These are phyloP conservation scores for Tetracladium marchalianum DNA, from an alignment of 495 filamentous ascomycete species.

Conservation along the genomic window DNA sequence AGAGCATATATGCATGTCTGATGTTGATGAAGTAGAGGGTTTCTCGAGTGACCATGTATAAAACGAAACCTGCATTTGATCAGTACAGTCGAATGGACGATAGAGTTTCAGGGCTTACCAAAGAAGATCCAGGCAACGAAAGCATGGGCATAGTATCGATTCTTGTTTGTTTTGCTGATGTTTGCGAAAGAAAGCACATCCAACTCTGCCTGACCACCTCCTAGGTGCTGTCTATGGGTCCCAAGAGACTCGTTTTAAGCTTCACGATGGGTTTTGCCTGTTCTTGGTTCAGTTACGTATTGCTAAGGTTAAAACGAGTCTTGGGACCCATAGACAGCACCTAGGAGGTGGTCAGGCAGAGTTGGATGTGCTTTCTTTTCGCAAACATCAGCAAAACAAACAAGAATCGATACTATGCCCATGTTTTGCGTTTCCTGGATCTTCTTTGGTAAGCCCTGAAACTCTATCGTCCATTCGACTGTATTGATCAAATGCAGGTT, in stretches of 20 bases:
- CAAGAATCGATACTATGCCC: conserved; percentile 66
- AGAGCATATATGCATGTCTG: conserved; percentile 85
- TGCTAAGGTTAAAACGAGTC: no score
- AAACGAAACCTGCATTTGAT: conserved; percentile 52
- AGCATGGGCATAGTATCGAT: conserved; percentile 70
- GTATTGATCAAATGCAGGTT: conserved; percentile 31
- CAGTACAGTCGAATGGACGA: not conserved
- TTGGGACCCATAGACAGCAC: no score
- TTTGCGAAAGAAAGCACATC: conserved; percentile 75
- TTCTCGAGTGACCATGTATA: conserved; percentile 86
- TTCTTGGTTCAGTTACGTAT: no score
- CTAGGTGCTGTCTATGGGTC: no score
- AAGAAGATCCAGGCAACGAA: conserved; percentile 73
- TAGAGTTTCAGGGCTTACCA: conserved; percentile 29
- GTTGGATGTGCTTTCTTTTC: conserved; percentile 71
- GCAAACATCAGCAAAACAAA: conserved; percentile 51
- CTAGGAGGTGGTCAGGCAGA: conserved; percentile 52
- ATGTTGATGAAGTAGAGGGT: conserved; percentile 90
- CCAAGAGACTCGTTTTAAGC: no score
- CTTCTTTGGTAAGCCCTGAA: conserved; percentile 52
- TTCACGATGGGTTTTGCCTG: no score
- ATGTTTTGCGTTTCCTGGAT: conserved; percentile 66
- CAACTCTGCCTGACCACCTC: conserved; percentile 53
- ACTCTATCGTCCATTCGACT: not conserved
- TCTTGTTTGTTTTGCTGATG: conserved; percentile 41